These are phyloP conservation scores for Carallia brachiata DNA, from an alignment of 345 rosid species.

Conservation along the genomic window DNA sequence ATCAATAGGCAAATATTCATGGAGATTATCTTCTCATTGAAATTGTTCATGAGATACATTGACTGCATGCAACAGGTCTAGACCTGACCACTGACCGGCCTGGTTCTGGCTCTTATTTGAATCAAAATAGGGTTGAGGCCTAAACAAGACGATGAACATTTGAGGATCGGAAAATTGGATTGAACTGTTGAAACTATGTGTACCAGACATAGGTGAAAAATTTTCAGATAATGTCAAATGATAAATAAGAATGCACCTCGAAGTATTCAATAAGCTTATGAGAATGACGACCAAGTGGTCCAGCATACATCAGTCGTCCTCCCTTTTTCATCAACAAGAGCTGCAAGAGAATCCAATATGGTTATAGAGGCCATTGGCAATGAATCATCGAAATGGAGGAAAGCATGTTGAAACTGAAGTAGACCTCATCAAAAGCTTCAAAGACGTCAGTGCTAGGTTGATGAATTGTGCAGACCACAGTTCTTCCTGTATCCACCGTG, in stretches of 20 bases:
- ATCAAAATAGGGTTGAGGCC: too few relatives aligned
- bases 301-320: neutral
- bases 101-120: too few relatives aligned
- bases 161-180: too few relatives aligned
- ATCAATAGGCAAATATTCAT: neutral
- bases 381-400: neutral
- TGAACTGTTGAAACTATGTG: too few relatives aligned
- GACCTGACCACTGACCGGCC: too few relatives aligned
- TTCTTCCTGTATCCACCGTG: neutral
- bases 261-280: neutral
- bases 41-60: too few relatives aligned
- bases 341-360: neutral
- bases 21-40: too few relatives aligned
- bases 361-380: neutral
- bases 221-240: too few relatives aligned
- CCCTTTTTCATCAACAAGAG: constrained; percentile 2
- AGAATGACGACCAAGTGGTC: neutral
- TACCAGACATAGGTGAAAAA: too few relatives aligned
- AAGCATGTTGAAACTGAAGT: neutral
- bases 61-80: too few relatives aligned
- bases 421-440: neutral
- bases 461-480: neutral
- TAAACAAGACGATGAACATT: too few relatives aligned
- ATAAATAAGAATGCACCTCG: neutral
- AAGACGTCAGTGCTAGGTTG: neutral